A percentile compares a stretch with the other conserved stretches of the same genome.
Evolutionary conservation across 169 alveolate genomes (phyloP).

Genomic region (Babesia ovata): DNA sequence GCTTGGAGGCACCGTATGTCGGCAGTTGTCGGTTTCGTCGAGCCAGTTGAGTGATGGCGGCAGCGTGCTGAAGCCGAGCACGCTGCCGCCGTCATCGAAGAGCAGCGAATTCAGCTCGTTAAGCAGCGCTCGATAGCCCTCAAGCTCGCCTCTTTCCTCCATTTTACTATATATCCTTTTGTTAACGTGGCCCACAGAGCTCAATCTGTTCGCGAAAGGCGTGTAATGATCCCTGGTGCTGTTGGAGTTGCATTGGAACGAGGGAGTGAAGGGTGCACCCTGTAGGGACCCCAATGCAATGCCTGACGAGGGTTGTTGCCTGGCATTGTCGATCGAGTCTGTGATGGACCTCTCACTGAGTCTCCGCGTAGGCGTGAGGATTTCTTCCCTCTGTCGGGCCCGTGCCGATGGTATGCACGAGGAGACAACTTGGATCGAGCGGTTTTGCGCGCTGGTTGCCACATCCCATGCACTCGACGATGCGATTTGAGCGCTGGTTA

Average conservation of each 20-base stretch:
- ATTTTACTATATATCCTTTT: slow-evolving; percentile 66
- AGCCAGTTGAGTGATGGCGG: slow-evolving; percentile 75
- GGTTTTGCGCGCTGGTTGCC: neutral
- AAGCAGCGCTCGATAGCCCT: slow-evolving; percentile 50
- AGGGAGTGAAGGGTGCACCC: slow-evolving; percentile 13
- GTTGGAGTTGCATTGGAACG: neutral
- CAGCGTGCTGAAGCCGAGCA: slow-evolving; percentile 42
- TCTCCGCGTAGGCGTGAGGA: neutral
- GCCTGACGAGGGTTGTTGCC: neutral
- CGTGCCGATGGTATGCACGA: neutral
- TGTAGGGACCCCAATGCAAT: neutral
- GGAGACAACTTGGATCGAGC: neutral
- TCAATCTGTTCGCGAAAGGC: slow-evolving; percentile 39
- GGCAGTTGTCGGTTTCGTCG: slow-evolving; percentile 68
- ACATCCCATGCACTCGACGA: slow-evolving; percentile 13
- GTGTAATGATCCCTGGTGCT: slow-evolving; percentile 4
- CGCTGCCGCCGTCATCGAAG: slow-evolving; percentile 38
- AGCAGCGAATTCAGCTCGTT: slow-evolving; percentile 52
- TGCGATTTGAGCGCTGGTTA: neutral
- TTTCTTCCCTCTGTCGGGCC: neutral
- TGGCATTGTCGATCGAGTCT: neutral
- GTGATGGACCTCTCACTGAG: neutral
- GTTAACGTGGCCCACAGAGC: slow-evolving; percentile 58
- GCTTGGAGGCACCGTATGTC: slow-evolving; percentile 75
- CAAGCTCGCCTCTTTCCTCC: slow-evolving; percentile 71